phyloP scores from a whole-genome alignment of 2,329 filamentous ascomycete genomes.

The Dothiorella sarmentorum region DNA sequence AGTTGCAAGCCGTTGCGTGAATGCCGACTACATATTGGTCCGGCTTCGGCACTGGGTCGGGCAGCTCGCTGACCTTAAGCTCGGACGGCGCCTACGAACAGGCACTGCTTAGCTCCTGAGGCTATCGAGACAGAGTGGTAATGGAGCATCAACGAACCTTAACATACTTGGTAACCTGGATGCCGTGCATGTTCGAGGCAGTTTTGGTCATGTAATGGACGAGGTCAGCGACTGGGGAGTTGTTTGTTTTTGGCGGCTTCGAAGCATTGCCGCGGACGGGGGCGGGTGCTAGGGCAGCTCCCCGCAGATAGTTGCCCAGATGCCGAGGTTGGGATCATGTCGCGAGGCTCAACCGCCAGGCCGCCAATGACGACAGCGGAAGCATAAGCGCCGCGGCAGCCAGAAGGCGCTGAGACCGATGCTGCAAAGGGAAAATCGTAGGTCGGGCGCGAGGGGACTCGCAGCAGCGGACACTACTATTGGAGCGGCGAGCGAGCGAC shows the following conservation, averaged over 20 bases:
- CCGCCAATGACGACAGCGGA: conserved; percentile 9
- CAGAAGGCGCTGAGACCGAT: not conserved
- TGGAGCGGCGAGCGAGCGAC: not conserved
- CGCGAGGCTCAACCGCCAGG: conserved; percentile 10
- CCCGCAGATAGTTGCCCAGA: not conserved
- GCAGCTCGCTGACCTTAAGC: conserved; percentile 69
- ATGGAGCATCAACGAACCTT: conserved; percentile 49
- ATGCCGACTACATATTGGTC: conserved; percentile 84
- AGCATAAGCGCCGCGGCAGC: not conserved
- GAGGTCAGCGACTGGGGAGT: not conserved
- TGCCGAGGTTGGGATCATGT: conserved; percentile 1
- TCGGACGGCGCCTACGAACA: conserved; percentile 66
- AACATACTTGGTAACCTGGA: conserved; percentile 71
- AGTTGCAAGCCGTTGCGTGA: conserved; percentile 85
- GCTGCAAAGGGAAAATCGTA: not conserved
- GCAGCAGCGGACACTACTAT: no score
- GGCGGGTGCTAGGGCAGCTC: conserved; percentile 2
- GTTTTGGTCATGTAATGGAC: not conserved
- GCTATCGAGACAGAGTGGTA: conserved; percentile 20
- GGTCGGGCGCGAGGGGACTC: not conserved
- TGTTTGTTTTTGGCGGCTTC: not conserved
- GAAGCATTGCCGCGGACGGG: not conserved
- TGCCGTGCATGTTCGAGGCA: conserved; percentile 63
- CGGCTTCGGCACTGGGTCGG: conserved; percentile 67
- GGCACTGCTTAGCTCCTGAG: not conserved